Percentiles rank a stretch among this genome's conserved stretches.
Evolutionary conservation across 208 protist species (phyloP).

Genomic region (Leishmania major): DNA sequence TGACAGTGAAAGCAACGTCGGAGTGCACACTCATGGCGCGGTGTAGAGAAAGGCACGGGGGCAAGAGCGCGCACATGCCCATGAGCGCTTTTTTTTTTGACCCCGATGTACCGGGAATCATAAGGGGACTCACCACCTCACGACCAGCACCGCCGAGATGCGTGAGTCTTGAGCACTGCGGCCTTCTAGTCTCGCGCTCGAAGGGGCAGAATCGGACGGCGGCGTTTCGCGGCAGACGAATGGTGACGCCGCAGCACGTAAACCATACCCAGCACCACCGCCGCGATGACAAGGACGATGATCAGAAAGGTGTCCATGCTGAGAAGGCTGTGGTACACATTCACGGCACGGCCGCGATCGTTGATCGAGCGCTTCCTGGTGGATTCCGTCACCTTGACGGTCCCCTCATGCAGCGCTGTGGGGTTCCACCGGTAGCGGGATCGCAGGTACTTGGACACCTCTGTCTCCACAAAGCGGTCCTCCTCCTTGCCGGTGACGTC

Average conservation of each 20-base stretch:
- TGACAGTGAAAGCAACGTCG: background rate
- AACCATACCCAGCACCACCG: conserved; percentile 21
- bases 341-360: background rate
- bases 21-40: background rate
- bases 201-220: conserved; percentile 22
- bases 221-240: background rate
- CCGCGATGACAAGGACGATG: conserved; percentile 28
- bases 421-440: conserved; percentile 48
- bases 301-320: conserved; percentile 31
- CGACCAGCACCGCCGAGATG: background rate
- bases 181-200: conserved; percentile 13
- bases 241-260: conserved; percentile 23
- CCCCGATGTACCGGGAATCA: background rate
- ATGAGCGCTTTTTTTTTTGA: too few species aligned
- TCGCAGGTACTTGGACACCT: conserved; percentile 29
- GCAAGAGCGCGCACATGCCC: background rate
- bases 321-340: conserved; percentile 13
- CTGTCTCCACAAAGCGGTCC: conserved; percentile 2
- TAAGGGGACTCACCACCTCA: background rate
- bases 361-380: background rate
- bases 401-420: conserved; percentile 11
- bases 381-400: background rate
- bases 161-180: background rate
- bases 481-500: background rate
- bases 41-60: background rate